These are phyloP conservation scores for Aechmea fasciata DNA, from an alignment of 176 grass and related monocot species.

Conservation along the genomic window DNA sequence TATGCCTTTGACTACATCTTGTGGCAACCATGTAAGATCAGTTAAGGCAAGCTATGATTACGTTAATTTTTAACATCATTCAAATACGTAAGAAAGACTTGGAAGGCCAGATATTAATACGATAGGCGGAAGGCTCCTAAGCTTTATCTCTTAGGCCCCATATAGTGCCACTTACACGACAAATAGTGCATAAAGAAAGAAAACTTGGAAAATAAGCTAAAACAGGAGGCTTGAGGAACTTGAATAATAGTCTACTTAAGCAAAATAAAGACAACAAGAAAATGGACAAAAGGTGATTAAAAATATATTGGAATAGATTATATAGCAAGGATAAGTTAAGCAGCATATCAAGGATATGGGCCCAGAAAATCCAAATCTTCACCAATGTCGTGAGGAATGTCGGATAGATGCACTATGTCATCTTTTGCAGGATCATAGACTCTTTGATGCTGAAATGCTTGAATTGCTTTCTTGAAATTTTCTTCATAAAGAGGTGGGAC, in stretches of 20 bases:
- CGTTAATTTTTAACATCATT: slow-evolving; percentile 9
- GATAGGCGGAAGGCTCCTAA: background rate
- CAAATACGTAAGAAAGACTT: slow-evolving; percentile 6
- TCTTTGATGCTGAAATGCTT: slow-evolving; percentile 87
- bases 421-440: slow-evolving; percentile 85
- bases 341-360: slow-evolving; percentile 72
- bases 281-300: background rate
- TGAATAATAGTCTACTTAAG: no score
- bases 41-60: slow-evolving; percentile 54
- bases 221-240: background rate
- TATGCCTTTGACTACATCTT: slow-evolving; percentile 75
- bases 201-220: background rate
- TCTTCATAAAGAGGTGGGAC: slow-evolving; percentile 80
- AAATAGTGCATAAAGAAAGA: slow-evolving; percentile 2
- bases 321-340: background rate
- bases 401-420: slow-evolving; percentile 65
- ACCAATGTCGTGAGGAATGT: slow-evolving; percentile 33
- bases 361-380: slow-evolving; percentile 94
- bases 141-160: background rate
- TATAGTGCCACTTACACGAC: background rate
- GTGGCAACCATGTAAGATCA: slow-evolving; percentile 65
- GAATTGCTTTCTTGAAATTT: slow-evolving; percentile 76
- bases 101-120: background rate
- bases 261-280: background rate
- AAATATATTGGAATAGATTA: no score